Base-by-base conservation (phyloP, 2,329 filamentous ascomycete genomes). In the Sporothrix luriei region DNA sequence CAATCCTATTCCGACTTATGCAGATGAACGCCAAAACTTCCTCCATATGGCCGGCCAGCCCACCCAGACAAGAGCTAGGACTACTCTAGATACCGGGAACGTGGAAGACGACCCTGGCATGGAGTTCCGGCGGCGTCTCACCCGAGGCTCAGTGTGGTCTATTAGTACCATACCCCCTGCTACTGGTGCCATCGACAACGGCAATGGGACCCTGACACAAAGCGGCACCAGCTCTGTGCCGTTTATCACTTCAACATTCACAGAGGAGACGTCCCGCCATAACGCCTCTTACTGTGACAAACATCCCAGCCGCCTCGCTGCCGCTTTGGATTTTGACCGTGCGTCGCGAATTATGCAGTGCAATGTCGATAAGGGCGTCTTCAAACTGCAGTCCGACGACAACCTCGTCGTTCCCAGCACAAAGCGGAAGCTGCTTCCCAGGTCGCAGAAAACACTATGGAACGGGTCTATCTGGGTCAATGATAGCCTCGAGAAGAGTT, bases 291-390 rank as follows among this genome's bases (percentile, higher is more conserved):
- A 91, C 49, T 87, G 92, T 14, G 87, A 90, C 69, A 88, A 86
- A 67, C 91, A 97, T 76, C 87, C 91, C 75, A 85, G 86, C 52
- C 88, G 93, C 38, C 80, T 99, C 69, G 93, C 94, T 10, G 82
- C 90, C 19, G 95, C 95, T 2, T 83, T 98, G 66, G 86, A 91
- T n/a, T 84, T 98, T 71, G 89, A 97, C 76, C 88, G 87, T 59
- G 83, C 86, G 40, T 83, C 85, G 33, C 87, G 87, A 72, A 82
- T 97, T 16, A 82, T 97, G 40, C 84, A 85, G 52, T 88, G 87
- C 73, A 78, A 78, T 43, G 29, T 73, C 19, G 21, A 68, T n/a
- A n/a, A 61, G 2, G 62, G 24, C 26, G 24, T 14, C 10, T 57
- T 52, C 16, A 16, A 26, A 13, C 24, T 64, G 51, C 40, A 55